Percentiles rank a stretch among this genome's conserved stretches.
These are phyloP conservation scores for Drechslera avenae DNA, from an alignment of 2,329 filamentous ascomycete species.

Conservation along the genomic window DNA sequence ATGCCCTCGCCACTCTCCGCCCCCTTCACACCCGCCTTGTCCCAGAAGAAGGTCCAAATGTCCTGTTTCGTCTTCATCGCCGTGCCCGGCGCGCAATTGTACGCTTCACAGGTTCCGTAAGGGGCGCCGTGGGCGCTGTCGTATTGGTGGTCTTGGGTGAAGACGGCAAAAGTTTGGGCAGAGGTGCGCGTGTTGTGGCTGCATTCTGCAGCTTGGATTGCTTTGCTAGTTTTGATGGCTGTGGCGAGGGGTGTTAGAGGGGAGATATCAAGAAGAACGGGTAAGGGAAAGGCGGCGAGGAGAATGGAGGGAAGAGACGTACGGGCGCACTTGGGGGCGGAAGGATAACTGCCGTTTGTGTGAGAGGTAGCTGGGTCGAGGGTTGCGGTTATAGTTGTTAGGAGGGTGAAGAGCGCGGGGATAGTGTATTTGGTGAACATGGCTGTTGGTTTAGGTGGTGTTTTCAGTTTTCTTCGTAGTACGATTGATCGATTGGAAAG, in stretches of 20 bases:
- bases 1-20: constrained; percentile 27
- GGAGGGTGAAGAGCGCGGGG: constrained; percentile 18
- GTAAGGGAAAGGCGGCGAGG: too few relatives aligned
- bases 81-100: constrained; percentile 27
- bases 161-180: constrained; percentile 50
- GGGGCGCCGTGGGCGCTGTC: constrained; percentile 52
- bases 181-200: constrained; percentile 48
- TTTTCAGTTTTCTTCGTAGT: too few relatives aligned
- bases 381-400: constrained; percentile 35
- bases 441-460: not conserved
- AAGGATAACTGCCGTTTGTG: constrained; percentile 44
- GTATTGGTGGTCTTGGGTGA: constrained; percentile 54
- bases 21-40: constrained; percentile 23
- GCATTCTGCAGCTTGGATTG: constrained; percentile 53
- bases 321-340: constrained; percentile 32
- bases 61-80: constrained; percentile 20
- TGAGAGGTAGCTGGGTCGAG: constrained; percentile 47
- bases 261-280: too few relatives aligned
- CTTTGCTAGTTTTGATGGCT: constrained; percentile 40
- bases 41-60: constrained; percentile 35
- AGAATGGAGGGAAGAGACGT: not conserved
- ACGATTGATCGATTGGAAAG: not conserved
- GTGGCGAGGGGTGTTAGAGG: not conserved
- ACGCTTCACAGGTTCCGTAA: constrained; percentile 53
- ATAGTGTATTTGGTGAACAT: constrained; percentile 7